Base-by-base conservation (phyloP, 2,329 filamentous ascomycete genomes). In the Penicillium sp. region DNA sequence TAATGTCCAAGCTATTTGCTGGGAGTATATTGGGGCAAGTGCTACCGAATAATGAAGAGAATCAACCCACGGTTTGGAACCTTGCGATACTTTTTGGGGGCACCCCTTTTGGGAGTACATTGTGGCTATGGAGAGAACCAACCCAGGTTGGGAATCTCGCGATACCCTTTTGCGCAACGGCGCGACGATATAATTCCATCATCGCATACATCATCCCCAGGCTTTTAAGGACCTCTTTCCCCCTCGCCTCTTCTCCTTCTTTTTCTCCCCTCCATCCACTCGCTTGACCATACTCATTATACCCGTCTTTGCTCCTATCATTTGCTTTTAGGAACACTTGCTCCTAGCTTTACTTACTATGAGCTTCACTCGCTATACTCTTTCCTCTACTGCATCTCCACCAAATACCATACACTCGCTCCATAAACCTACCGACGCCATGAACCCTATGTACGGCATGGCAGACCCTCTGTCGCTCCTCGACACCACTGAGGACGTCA, bases 71-170 rank as follows among this genome's bases (percentile, higher is more conserved):
- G 23, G 24, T 40, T 42, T 41, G 10, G 10, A 44, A 14, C 28
- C 29, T 35, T 20, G 18, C 18, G 31, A 42, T 24, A 16, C 38
- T 20, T 20, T 16, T 20, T 16, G 5, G 20, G n/a, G n/a, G n/a
- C n/a, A n/a, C n/a, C n/a, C n/a, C n/a, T n/a, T n/a, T n/a, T 72
- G 69, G 69, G 69, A 72, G 39, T 70, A 61, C 52, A 60, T 67
- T 23, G 69, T 66, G 7, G 54, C 62, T 11, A 58, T 53, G 39
- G 42, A 46, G 20, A 28, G 38, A 26, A 5, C 6, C 23, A 24
- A 41, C 37, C 27, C 32, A 24, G 23, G 24, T 40, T 42, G 39
- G 10, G 10, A 44, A 14, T 24, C 29, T 35, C 4, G 18, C 18
- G 31, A 42, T 24, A 16, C 38, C 26, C n/a, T 20, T 16, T 20